Conservation (phyloP, 1,284 basidiomycete genomes). For the Leccinum subrobustum region DNA sequence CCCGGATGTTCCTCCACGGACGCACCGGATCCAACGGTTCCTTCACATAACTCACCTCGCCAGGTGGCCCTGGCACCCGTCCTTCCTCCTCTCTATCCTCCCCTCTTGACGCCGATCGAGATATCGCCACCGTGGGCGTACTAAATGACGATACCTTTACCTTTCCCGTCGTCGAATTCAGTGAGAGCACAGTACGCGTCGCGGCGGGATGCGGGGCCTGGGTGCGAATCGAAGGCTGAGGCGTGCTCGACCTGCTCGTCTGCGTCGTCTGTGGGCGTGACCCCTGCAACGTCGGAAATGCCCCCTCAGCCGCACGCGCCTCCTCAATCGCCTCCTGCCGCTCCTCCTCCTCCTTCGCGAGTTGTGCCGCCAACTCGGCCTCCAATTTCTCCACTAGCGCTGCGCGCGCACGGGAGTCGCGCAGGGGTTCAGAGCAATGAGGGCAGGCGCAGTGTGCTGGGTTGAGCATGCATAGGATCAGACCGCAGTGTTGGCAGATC, state of each 20-base stretch:
- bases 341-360: constrained; percentile 48
- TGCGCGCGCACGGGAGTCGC: background rate
- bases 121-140: constrained; percentile 29
- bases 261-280: background rate
- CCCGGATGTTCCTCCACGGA: constrained; percentile 50
- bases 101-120: constrained; percentile 38
- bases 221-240: background rate
- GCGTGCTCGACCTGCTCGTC: background rate
- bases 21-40: constrained; percentile 32
- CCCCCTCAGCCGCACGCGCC: constrained; percentile 51
- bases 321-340: constrained; percentile 46
- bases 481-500: too few species aligned
- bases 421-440: too few species aligned
- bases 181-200: constrained; percentile 59
- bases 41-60: constrained; percentile 37
- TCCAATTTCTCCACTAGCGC: constrained; percentile 45
- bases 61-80: constrained; percentile 44
- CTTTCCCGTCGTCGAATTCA: constrained; percentile 51
- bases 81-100: constrained; percentile 36
- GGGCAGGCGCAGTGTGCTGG: too few species aligned
- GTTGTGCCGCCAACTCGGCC: constrained; percentile 40
- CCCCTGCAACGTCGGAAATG: constrained; percentile 55
- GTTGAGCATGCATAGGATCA: too few species aligned
- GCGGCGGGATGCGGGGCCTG: constrained; percentile 33
- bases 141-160: constrained; percentile 52